These are phyloP conservation scores for Rhizodiscina lignyota DNA, from an alignment of 495 filamentous ascomycete species.

Conservation along the genomic window DNA sequence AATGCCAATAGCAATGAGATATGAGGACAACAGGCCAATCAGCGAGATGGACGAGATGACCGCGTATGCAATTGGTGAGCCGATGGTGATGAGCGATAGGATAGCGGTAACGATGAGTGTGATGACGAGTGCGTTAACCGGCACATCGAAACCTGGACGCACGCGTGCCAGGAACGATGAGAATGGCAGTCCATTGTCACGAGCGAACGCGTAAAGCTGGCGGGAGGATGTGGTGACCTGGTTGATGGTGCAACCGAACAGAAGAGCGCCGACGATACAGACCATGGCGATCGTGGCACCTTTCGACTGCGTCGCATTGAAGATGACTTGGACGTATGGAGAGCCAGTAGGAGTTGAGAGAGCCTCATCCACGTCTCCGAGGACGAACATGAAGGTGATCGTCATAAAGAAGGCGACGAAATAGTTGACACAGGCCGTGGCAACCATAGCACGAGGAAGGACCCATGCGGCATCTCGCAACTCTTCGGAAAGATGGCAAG, in stretches of 20 bases:
- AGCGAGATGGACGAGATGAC: conserved; percentile 7
- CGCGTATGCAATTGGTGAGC: conserved; percentile 9
- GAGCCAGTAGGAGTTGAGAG: conserved; percentile 10
- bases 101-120: conserved; percentile 4
- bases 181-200: conserved; percentile 6
- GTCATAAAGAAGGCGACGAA: conserved; percentile 13
- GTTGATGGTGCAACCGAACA: conserved; percentile 1
- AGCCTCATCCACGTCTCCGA: conserved; percentile 10
- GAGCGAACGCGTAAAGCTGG: conserved; percentile 13
- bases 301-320: conserved; percentile 1
- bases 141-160: conserved; percentile 1
- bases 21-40: conserved; percentile 6
- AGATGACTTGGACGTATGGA: conserved; percentile 16
- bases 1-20: conserved; percentile 5
- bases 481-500: conserved; percentile 22
- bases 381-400: conserved; percentile 12
- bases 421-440: conserved; percentile 15
- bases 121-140: conserved; percentile 9
- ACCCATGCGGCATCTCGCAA: conserved; percentile 15
- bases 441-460: conserved; percentile 18
- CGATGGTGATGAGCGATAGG: conserved; percentile 11
- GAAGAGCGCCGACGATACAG: conserved; percentile 1
- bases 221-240: conserved; percentile 12
- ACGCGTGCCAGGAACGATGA: too few relatives aligned
- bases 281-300: conserved; percentile 3